Conservation (phyloP, 495 filamentous ascomycete species). For the Talaromyces wortmannii region DNA sequence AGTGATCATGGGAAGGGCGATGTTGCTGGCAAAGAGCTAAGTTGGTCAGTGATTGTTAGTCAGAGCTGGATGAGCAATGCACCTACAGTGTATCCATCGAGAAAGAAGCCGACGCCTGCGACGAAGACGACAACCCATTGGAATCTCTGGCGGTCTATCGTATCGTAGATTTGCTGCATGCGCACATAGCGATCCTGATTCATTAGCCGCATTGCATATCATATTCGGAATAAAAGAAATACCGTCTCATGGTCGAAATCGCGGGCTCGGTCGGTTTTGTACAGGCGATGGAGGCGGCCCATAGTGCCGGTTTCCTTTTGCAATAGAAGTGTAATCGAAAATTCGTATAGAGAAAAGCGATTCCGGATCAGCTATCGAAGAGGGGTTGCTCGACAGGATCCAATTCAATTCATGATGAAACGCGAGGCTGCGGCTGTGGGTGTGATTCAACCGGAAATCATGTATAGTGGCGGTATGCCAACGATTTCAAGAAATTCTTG, state of each 20-base stretch:
- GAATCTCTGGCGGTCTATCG: constrained; percentile 38
- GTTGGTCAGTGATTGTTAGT: neutral
- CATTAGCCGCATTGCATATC: neutral
- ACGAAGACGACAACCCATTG: constrained; percentile 49
- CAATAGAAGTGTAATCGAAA: neutral
- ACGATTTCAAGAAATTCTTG: no score
- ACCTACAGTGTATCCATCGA: constrained; percentile 60
- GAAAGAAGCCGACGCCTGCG: constrained; percentile 61
- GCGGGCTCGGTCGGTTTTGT: constrained; percentile 41
- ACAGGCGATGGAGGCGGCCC: constrained; percentile 31
- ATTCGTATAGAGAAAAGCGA: neutral
- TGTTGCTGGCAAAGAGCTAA: constrained; percentile 57
- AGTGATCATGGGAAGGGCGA: constrained; percentile 52
- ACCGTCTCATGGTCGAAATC: constrained; percentile 46
- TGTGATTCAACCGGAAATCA: no score
- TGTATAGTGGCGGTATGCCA: no score
- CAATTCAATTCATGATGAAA: no score
- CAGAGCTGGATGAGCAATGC: neutral
- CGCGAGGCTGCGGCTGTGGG: no score
- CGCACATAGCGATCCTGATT: constrained; percentile 39
- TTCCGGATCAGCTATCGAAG: no score
- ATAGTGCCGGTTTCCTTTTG: constrained; percentile 11
- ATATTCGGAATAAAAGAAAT: neutral
- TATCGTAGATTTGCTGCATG: constrained; percentile 42
- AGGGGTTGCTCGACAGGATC: no score